Conservation (phyloP, 1,139 yeast genomes). For the Candida tropicalis region DNA sequence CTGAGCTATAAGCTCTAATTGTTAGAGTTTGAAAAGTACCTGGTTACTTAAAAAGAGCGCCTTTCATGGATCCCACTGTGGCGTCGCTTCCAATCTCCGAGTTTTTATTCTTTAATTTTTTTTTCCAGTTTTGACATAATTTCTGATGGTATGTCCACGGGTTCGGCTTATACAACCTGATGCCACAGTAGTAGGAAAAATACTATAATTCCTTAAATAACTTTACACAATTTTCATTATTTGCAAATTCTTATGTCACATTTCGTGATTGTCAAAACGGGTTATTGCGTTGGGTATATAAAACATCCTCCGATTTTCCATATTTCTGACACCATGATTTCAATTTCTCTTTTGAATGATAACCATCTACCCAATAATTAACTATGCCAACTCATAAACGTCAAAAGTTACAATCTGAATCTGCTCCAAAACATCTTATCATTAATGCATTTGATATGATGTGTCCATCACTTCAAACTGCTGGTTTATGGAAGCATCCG, state of each 20-base stretch:
- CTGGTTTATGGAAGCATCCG: slow-evolving; percentile 47
- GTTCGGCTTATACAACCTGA: not conserved
- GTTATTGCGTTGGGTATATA: too few species aligned
- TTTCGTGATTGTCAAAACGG: not conserved
- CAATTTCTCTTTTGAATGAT: too few species aligned
- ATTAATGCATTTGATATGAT: slow-evolving; percentile 45
- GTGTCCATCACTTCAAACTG: slow-evolving; percentile 37
- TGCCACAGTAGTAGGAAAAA: slow-evolving; percentile 2
- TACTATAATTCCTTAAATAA: too few species aligned
- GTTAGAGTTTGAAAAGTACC: too few species aligned
- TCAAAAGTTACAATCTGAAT: slow-evolving; percentile 14
- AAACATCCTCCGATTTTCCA: too few species aligned
- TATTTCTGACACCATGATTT: too few species aligned
- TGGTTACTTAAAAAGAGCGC: too few species aligned
- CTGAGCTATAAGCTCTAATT: not conserved
- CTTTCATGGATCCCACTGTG: too few species aligned
- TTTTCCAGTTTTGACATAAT: not conserved
- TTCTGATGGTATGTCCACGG: not conserved
- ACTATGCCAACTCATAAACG: slow-evolving; percentile 12
- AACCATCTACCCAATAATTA: too few species aligned
- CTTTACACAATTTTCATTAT: too few species aligned
- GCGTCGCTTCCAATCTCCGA: not conserved
- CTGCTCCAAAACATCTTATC: slow-evolving; percentile 25
- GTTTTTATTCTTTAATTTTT: not conserved
- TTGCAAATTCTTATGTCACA: not conserved